Conservation (phyloP, 129 eudicot genomes). For the Helichrysum umbraculigerum region DNA sequence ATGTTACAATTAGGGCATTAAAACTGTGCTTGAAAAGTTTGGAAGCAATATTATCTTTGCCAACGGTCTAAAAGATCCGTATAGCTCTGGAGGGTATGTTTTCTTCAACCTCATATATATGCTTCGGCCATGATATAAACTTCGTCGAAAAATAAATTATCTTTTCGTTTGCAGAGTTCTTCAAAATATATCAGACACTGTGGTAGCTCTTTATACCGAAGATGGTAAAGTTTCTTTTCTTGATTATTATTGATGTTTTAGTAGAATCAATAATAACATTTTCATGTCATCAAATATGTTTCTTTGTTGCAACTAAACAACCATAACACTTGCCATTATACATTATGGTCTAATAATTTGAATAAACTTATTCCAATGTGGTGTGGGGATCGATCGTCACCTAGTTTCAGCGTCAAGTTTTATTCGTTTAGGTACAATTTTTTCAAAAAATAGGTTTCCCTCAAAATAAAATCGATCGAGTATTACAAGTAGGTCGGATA, state of each 20-base stretch:
- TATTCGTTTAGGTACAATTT: too few species aligned
- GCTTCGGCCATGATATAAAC: neutral
- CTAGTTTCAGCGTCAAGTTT: too few species aligned
- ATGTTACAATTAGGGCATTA: slow-evolving; percentile 29
- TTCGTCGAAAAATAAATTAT: neutral
- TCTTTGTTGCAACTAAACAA: too few species aligned
- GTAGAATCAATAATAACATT: too few species aligned
- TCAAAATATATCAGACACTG: slow-evolving; percentile 31
- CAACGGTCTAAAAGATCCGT: slow-evolving; percentile 42
- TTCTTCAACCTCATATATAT: neutral
- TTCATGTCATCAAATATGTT: too few species aligned
- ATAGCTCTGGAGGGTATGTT: slow-evolving; percentile 44
- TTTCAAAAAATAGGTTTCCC: too few species aligned
- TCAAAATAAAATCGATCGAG: too few species aligned
- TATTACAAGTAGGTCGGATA: too few species aligned
- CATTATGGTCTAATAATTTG: too few species aligned
- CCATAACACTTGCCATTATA: too few species aligned
- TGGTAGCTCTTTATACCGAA: slow-evolving; percentile 25
- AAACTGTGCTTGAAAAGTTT: slow-evolving; percentile 36
- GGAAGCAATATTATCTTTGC: slow-evolving; percentile 49
- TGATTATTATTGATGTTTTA: neutral
- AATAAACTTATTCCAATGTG: too few species aligned
- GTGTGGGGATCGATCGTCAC: too few species aligned
- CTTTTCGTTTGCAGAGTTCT: slow-evolving; percentile 10
- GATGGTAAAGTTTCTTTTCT: slow-evolving; percentile 1